Percentiles rank a stretch among this genome's conserved stretches.
Conservation (phyloP, 1,139 yeast genomes). For the Debaryomycetaceae sp. region DNA sequence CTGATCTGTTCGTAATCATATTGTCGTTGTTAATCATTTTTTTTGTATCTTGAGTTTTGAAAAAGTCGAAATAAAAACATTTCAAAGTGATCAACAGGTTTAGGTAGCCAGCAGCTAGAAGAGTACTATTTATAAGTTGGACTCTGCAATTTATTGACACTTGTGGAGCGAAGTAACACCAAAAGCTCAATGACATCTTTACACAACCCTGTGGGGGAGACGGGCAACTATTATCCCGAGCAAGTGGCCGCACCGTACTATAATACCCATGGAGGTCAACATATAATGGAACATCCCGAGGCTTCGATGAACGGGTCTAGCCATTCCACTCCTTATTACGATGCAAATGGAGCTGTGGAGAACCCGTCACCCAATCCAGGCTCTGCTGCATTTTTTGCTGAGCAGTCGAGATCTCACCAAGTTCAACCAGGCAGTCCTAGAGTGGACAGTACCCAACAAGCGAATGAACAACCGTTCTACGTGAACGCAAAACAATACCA, state of each 20-base stretch:
- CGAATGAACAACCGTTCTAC: slow-evolving; percentile 83
- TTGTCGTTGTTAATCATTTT: not conserved
- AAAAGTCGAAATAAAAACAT: not conserved
- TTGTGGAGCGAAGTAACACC: too few relatives aligned
- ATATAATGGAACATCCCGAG: slow-evolving; percentile 5
- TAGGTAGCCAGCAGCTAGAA: not conserved
- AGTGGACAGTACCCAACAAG: slow-evolving; percentile 6
- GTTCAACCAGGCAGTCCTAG: slow-evolving; percentile 1
- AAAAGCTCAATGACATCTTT: slow-evolving; percentile 27
- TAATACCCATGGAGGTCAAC: slow-evolving; percentile 12
- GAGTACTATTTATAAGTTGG: too few relatives aligned
- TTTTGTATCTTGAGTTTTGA: not conserved
- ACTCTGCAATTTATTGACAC: too few relatives aligned
- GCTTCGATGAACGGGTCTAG: slow-evolving; percentile 3
- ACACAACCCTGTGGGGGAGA: slow-evolving; percentile 28
- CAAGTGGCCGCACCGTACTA: slow-evolving; percentile 21
- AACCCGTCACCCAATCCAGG: slow-evolving; percentile 4
- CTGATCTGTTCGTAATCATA: not conserved
- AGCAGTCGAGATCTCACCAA: slow-evolving; percentile 1
- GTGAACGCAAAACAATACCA: slow-evolving; percentile 98
- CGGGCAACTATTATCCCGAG: slow-evolving; percentile 27
- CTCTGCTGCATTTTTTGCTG: slow-evolving; percentile 1
- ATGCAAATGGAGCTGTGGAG: slow-evolving; percentile 2
- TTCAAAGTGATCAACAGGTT: not conserved
- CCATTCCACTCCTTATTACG: slow-evolving; percentile 8